phyloP scores from a whole-genome alignment of 371 early-diverging fungal genomes.

The Lichtheimia corymbifera region DNA sequence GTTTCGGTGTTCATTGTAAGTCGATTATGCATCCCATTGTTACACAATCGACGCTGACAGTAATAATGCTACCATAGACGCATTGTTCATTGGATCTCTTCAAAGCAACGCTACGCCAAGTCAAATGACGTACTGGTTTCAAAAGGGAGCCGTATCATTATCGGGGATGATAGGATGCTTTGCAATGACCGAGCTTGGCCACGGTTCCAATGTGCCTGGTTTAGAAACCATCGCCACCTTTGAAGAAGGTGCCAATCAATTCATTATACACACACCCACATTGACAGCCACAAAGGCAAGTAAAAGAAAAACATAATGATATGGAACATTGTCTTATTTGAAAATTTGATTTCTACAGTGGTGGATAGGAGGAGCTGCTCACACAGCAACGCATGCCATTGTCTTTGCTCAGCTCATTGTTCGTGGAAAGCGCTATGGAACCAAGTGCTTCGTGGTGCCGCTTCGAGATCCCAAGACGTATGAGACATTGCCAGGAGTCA shows the following conservation, averaged over 20 bases:
- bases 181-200: constrained; percentile 90
- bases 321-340: no score
- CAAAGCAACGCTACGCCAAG: constrained; percentile 86
- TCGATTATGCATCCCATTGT: neutral
- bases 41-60: no score
- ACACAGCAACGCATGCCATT: constrained; percentile 83
- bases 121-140: constrained; percentile 87
- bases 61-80: constrained; percentile 33
- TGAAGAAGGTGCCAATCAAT: constrained; percentile 81
- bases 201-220: constrained; percentile 90
- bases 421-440: constrained; percentile 75
- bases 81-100: constrained; percentile 88
- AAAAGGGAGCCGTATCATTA: constrained; percentile 83
- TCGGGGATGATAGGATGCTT: constrained; percentile 89
- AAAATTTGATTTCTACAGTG: constrained; percentile 45
- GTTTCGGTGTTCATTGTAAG: constrained; percentile 87
- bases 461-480: constrained; percentile 66
- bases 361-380: constrained; percentile 96
- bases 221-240: constrained; percentile 93
- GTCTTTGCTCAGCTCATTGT: constrained; percentile 83
- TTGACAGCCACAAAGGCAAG: constrained; percentile 81
- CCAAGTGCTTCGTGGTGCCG: constrained; percentile 75
- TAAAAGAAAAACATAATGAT: no score
- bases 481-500: constrained; percentile 58
- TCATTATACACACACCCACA: constrained; percentile 88